Conservation (phyloP, 352 stramenopile genomes). For the Pythium sukuiense region DNA sequence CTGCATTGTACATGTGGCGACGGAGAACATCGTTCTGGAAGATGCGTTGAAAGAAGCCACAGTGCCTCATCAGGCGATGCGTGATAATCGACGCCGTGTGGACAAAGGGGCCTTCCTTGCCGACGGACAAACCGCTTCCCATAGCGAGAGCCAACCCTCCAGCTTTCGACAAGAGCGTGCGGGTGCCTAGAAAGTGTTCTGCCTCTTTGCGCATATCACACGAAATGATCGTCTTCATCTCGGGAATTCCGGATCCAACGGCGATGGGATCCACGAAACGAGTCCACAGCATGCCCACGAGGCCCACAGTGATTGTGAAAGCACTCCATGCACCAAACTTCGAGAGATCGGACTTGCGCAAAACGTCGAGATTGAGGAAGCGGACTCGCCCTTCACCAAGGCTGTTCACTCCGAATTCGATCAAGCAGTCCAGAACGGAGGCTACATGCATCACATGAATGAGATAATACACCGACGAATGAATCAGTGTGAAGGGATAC, state of each 20-base stretch:
- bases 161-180: slow-evolving; percentile 71
- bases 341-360: slow-evolving; percentile 21
- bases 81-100: slow-evolving; percentile 88
- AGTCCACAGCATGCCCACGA: slow-evolving; percentile 46
- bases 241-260: slow-evolving; percentile 63
- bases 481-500: not conserved
- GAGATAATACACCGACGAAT: not conserved
- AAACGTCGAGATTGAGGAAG: slow-evolving; percentile 21
- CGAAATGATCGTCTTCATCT: slow-evolving; percentile 83
- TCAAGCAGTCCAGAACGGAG: slow-evolving; percentile 49
- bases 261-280: slow-evolving; percentile 42
- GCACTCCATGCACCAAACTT: slow-evolving; percentile 35
- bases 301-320: slow-evolving; percentile 37
- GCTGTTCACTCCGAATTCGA: slow-evolving; percentile 34
- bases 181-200: slow-evolving; percentile 39
- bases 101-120: slow-evolving; percentile 97
- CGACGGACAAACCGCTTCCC: slow-evolving; percentile 91
- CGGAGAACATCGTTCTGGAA: slow-evolving; percentile 63
- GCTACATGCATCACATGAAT: slow-evolving; percentile 26
- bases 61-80: slow-evolving; percentile 79
- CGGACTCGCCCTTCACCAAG: slow-evolving; percentile 22
- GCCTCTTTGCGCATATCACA: slow-evolving; percentile 51
- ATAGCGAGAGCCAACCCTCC: slow-evolving; percentile 92
- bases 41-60: slow-evolving; percentile 66
- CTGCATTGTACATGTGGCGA: slow-evolving; percentile 85